Conservation (phyloP, 352 stramenopile species). For the Phytophthora macrochlamydospora region DNA sequence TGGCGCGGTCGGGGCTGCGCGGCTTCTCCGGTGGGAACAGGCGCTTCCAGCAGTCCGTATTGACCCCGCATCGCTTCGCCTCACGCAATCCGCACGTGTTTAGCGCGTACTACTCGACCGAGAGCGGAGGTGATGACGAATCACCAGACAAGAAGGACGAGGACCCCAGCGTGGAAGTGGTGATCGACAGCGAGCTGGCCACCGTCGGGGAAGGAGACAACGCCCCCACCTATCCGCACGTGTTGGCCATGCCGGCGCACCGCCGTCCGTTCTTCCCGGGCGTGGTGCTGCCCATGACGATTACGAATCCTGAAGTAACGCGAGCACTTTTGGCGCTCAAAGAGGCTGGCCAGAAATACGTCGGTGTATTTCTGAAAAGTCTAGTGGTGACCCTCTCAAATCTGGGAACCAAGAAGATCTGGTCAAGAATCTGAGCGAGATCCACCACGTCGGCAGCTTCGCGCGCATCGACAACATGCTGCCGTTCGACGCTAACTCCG, state of each 20-base stretch:
- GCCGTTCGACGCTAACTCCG: constrained; percentile 72
- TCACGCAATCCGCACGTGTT: constrained; percentile 7
- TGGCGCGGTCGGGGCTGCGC: constrained; percentile 20
- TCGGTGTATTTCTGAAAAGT: constrained; percentile 96
- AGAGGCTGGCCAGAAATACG: constrained; percentile 88
- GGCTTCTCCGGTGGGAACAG: not conserved
- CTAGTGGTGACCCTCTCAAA: constrained; percentile 38
- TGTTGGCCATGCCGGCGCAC: constrained; percentile 78
- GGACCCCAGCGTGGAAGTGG: constrained; percentile 48
- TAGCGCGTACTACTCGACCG: constrained; percentile 39
- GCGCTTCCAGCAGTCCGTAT: constrained; percentile 9
- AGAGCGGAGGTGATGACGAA: constrained; percentile 24
- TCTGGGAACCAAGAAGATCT: constrained; percentile 75
- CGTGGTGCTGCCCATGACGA: constrained; percentile 85
- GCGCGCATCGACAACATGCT: constrained; percentile 95
- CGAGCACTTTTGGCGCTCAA: constrained; percentile 90
- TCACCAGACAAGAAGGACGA: constrained; percentile 34
- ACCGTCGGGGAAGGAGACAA: constrained; percentile 71
- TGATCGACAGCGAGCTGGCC: constrained; percentile 66
- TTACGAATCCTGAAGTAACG: constrained; percentile 86
- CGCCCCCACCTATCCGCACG: constrained; percentile 69
- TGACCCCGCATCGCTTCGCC: constrained; percentile 10
- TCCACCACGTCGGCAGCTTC: constrained; percentile 96
- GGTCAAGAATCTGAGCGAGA: constrained; percentile 92
- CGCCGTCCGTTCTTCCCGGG: constrained; percentile 84